Conservation (phyloP, 331 rosid genomes). For the Phaseolus coccineus region DNA sequence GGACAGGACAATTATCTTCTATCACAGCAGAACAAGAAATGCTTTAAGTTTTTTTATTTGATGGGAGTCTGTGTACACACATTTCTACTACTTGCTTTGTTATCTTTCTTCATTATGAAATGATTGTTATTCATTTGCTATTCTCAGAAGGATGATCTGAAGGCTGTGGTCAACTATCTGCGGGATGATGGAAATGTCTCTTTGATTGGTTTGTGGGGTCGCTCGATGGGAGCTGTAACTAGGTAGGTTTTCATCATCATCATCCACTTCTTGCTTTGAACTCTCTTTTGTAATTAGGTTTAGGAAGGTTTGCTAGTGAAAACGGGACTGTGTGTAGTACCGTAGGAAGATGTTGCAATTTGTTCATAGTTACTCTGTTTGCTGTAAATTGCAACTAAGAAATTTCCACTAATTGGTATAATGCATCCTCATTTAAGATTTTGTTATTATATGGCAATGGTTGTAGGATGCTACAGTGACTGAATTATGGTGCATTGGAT, state of each 20-base stretch:
- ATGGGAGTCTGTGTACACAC: conserved; percentile 23
- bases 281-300: conserved; percentile 36
- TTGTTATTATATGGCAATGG: conserved; percentile 15
- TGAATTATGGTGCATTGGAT: conserved; percentile 18
- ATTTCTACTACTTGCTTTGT: conserved; percentile 10
- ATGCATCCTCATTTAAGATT: conserved; percentile 8
- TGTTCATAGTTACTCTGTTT: conserved; percentile 14
- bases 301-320: conserved; percentile 13
- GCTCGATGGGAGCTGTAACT: conserved; percentile 99
- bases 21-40: conserved; percentile 1
- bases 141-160: conserved; percentile 90
- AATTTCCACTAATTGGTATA: conserved; percentile 14
- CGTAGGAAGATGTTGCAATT: conserved; percentile 23
- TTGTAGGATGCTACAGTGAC: conserved; percentile 24
- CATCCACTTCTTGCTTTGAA: conserved; percentile 40
- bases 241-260: conserved; percentile 70
- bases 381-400: conserved; percentile 21
- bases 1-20: conserved; percentile 28
- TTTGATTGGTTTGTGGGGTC: conserved; percentile 99
- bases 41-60: conserved; percentile 5
- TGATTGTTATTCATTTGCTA: conserved; percentile 40
- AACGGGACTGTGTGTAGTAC: conserved; percentile 34
- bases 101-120: conserved; percentile 39
- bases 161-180: conserved; percentile 81
- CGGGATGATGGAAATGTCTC: conserved; percentile 97